Conservation (phyloP, 148 eudicot species). For the Camellia lanceoleosa region DNA sequence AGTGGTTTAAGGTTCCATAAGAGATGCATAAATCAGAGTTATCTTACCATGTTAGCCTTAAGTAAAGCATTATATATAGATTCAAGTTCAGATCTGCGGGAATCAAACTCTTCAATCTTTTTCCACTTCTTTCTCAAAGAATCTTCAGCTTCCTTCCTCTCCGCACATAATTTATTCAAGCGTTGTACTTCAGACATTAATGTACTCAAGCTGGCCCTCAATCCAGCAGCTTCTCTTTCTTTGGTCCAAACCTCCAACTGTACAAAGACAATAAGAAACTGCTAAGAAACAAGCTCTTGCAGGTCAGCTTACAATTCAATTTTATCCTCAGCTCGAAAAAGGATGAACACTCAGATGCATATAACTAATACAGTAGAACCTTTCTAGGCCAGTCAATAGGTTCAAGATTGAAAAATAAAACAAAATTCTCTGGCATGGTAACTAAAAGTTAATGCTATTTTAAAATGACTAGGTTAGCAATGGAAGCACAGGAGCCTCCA, state of each 20-base stretch:
- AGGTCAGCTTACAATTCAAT: too few relatives aligned
- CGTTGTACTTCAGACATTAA: slow-evolving; percentile 87
- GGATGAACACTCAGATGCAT: too few relatives aligned
- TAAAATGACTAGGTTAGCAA: too few relatives aligned
- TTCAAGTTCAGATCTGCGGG: slow-evolving; percentile 97
- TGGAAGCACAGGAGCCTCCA: too few relatives aligned
- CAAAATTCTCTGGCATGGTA: too few relatives aligned
- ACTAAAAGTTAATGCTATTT: too few relatives aligned
- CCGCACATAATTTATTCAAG: slow-evolving; percentile 76
- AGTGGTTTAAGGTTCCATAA: not conserved
- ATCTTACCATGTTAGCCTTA: slow-evolving; percentile 76
- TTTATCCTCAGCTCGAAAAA: too few relatives aligned
- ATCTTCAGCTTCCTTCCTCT: slow-evolving; percentile 97
- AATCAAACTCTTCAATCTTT: slow-evolving; percentile 96
- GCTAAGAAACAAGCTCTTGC: not conserved
- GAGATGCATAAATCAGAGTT: not conserved
- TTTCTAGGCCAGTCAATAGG: too few relatives aligned
- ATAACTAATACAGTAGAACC: too few relatives aligned
- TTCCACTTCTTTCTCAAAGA: slow-evolving; percentile 92
- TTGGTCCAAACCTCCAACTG: slow-evolving; percentile 95
- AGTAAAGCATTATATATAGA: slow-evolving; percentile 72
- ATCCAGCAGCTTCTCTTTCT: slow-evolving; percentile 96
- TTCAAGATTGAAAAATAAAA: too few relatives aligned
- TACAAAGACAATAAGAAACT: slow-evolving; percentile 20
- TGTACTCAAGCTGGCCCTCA: slow-evolving; percentile 85